Evolutionary conservation across 352 stramenopile species (phyloP).

Genomic region (Globisporangium canariense): DNA sequence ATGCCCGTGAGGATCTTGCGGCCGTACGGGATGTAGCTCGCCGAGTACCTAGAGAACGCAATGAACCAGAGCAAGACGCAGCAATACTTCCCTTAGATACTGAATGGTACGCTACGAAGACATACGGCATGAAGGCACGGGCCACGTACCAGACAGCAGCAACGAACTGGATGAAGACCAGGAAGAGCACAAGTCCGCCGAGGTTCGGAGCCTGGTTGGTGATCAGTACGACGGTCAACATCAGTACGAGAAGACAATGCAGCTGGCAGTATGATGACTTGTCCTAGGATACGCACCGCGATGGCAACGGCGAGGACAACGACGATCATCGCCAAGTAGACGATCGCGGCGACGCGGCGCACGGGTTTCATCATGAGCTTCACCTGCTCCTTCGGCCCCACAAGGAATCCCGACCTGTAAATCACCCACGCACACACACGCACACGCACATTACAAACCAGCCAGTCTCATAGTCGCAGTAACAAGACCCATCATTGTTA

Average conservation of each 20-base stretch:
- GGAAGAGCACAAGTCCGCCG: conserved; percentile 68
- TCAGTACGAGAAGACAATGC: background rate
- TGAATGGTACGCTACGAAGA: too few species aligned
- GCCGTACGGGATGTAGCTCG: conserved; percentile 82
- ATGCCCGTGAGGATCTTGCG: conserved; percentile 74
- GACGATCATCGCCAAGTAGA: conserved; percentile 80
- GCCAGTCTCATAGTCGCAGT: background rate
- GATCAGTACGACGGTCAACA: background rate
- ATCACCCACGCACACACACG: background rate
- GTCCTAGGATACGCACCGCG: conserved; percentile 29
- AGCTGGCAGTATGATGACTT: background rate
- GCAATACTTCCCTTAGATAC: background rate
- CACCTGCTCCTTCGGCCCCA: conserved; percentile 73
- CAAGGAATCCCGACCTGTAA: conserved; percentile 71
- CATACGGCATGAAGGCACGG: background rate
- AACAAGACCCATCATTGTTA: too few species aligned
- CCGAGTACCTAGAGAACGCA: conserved; percentile 52
- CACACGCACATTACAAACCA: too few species aligned
- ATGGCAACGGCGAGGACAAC: conserved; percentile 70
- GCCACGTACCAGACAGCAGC: conserved; percentile 61
- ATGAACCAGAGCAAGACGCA: background rate
- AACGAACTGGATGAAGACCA: conserved; percentile 74
- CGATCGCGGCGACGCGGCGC: conserved; percentile 58
- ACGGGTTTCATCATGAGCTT: conserved; percentile 89
- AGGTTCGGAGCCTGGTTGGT: conserved; percentile 48